These are phyloP conservation scores for Mycena venus DNA, from an alignment of 768 basidiomycete species.

Conservation along the genomic window DNA sequence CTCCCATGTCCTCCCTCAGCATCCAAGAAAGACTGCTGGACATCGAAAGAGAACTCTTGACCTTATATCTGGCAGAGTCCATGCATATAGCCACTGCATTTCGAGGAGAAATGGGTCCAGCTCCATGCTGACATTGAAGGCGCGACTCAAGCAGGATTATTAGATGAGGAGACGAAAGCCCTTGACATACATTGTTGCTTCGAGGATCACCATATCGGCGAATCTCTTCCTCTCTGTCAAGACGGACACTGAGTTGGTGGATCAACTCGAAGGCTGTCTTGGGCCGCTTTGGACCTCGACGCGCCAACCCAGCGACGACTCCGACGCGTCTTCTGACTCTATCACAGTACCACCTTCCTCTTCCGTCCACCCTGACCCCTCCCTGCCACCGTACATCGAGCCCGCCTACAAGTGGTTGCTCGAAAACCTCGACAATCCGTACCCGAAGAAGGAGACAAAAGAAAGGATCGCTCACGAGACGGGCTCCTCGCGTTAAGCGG, in stretches of 20 bases:
- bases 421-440: slow-evolving; percentile 63
- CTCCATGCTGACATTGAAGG: not conserved
- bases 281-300: slow-evolving; percentile 11
- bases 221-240: slow-evolving; percentile 21
- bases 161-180: slow-evolving; percentile 23
- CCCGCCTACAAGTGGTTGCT: slow-evolving; percentile 58
- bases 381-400: slow-evolving; percentile 42
- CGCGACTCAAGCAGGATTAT: not conserved
- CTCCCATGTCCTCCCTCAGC: not conserved
- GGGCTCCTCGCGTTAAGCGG: slow-evolving; percentile 38
- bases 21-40: not conserved
- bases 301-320: not conserved
- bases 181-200: slow-evolving; percentile 30
- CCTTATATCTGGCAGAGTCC: not conserved
- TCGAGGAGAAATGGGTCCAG: not conserved
- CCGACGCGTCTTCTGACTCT: not conserved
- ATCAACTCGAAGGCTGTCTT: slow-evolving; percentile 31
- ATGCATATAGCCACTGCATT: not conserved
- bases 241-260: not conserved
- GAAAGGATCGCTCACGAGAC: slow-evolving; percentile 42
- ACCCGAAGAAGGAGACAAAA: slow-evolving; percentile 57
- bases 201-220: slow-evolving; percentile 28
- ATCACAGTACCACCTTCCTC: not conserved
- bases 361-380: not conserved
- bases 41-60: not conserved